Evolutionary conservation across 2,329 filamentous ascomycete species (phyloP), one percentile per base, ranked within the genome.

Genomic region (Claviceps arundinis): DNA sequence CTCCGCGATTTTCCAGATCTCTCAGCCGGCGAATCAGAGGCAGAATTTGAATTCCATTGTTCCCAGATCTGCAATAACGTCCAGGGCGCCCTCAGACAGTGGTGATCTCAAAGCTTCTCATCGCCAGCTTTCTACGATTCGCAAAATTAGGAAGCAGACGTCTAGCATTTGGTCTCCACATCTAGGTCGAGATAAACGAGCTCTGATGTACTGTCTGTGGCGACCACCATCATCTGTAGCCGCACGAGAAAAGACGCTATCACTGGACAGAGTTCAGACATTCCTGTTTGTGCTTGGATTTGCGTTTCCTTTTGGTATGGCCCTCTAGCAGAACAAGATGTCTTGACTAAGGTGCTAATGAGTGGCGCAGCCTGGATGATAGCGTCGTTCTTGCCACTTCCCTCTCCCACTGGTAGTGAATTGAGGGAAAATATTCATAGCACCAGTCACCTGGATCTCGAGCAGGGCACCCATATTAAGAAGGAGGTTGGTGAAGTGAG

Each of bases 281-380:
- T 71, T 85, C 50, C 71, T 87, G 48, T 94, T 94, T 67, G 80
- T 82, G 52, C 43, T 84, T 47, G 89, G 89, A 24, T 94, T 94
- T 61, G 70, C 91, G 47, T 80, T 89, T 61, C 89, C 87, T 5
- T 75, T 89, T 55, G 74, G 81, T 85, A 69, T 67, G 80, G 66
- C 22, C 22, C 30, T 40, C 41, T 26, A 16, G 17, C 34, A 9
- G 5, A 17, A n/a, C 22, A 8, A 11, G 22, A 4, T 44, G 26
- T 19, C 22, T 13, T 37, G 13, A 17, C n/a, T 16, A 40, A 14
- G 30, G 19, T 46, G 42, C 55, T 58, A 56, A 63, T 55, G 48
- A 42, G 11, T 49, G 19, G 50, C 48, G 34, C 58, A 84, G 85
- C 84, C 52, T 94, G 88, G 88, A 86, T 91, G 70, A 73, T 89